These are phyloP conservation scores for Clarkia xantiana DNA, from an alignment of 345 rosid genomes.

Conservation along the genomic window DNA sequence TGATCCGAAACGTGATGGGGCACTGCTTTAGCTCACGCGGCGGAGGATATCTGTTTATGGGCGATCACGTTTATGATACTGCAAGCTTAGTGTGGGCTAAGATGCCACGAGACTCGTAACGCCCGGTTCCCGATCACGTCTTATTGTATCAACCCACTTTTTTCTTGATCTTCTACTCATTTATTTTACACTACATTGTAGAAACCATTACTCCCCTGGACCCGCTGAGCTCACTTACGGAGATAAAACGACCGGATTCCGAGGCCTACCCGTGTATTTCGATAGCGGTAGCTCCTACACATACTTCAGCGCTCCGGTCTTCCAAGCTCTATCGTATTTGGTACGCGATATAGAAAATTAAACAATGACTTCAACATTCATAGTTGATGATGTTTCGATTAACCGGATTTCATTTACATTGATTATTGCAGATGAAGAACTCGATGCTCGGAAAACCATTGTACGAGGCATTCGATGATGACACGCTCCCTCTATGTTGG, in stretches of 20 bases:
- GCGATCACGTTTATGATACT: conserved; percentile 55
- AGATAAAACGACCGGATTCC: conserved; percentile 46
- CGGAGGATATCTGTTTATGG: conserved; percentile 86
- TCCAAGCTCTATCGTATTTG: conserved; percentile 31
- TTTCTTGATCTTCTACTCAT: background rate
- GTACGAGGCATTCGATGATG: conserved; percentile 48
- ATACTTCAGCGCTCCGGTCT: conserved; percentile 52
- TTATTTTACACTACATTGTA: conserved; percentile 13
- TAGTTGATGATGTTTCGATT: background rate
- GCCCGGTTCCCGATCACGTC: conserved; percentile 5
- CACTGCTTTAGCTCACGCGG: conserved; percentile 73
- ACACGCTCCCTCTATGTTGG: conserved; percentile 80
- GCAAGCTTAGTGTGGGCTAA: conserved; percentile 61
- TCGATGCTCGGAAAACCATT: conserved; percentile 39
- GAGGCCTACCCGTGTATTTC: conserved; percentile 33
- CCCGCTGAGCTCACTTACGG: conserved; percentile 47
- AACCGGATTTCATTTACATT: background rate
- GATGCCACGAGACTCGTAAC: conserved; percentile 49
- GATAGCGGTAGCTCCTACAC: conserved; percentile 95
- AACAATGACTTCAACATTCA: background rate
- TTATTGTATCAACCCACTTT: background rate
- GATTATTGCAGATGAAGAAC: conserved; percentile 32
- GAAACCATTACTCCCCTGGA: conserved; percentile 76
- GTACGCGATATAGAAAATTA: conserved; percentile 20
- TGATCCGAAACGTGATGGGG: conserved; percentile 58